Evolutionary conservation across 257 asterid genomes (phyloP).

Genomic region (Solanum chiquidenum): DNA sequence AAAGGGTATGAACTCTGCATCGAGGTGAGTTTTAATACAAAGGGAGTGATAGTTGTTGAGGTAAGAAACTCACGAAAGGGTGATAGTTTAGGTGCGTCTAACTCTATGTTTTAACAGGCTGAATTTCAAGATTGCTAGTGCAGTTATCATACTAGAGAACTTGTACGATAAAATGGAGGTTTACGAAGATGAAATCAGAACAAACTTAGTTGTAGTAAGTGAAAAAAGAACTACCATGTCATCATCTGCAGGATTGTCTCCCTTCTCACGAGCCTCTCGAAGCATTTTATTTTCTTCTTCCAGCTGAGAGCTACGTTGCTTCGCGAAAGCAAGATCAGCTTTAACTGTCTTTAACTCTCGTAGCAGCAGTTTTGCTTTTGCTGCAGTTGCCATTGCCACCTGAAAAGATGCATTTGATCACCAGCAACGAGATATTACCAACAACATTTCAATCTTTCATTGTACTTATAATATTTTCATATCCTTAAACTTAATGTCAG

Average conservation of each 20-base stretch:
- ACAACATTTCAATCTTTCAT: background rate
- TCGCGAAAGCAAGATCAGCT: constrained; percentile 82
- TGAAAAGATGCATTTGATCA: constrained; percentile 20
- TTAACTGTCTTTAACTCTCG: constrained; percentile 87
- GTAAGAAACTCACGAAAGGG: background rate
- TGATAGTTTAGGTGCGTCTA: background rate
- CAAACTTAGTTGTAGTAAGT: background rate
- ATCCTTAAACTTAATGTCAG: background rate
- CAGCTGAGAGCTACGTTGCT: constrained; percentile 74
- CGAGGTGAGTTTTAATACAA: background rate
- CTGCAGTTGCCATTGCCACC: constrained; percentile 99
- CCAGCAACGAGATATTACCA: background rate
- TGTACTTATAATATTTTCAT: background rate
- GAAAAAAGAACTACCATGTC: constrained; percentile 54
- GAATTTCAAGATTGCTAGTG: background rate
- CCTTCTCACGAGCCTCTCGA: constrained; percentile 72
- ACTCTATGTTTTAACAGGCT: no score
- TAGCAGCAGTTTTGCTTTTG: constrained; percentile 79
- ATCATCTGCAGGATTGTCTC: constrained; percentile 72
- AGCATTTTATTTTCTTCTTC: constrained; percentile 91
- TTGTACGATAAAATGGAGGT: background rate
- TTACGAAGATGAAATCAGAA: background rate
- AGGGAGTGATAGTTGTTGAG: background rate
- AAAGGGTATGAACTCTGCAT: background rate
- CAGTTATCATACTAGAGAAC: background rate